These are phyloP conservation scores for Myxozyma vanderwaltii DNA, from an alignment of 805 yeast genomes.

Conservation along the genomic window DNA sequence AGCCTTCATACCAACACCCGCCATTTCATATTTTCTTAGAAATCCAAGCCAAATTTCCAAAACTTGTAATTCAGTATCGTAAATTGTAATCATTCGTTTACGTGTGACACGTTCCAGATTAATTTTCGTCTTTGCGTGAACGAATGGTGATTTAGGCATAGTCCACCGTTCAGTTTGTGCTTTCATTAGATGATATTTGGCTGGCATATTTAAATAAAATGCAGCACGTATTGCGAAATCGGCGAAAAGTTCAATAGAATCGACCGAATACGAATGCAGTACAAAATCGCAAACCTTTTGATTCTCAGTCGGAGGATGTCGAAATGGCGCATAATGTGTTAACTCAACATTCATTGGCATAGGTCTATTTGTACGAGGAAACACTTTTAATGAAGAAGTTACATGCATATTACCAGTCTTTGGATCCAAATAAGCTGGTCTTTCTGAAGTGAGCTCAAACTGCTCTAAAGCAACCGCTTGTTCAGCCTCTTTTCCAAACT, in stretches of 20 bases:
- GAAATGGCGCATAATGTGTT: conserved; percentile 77
- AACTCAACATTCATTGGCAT: conserved; percentile 84
- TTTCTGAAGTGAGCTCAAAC: not conserved
- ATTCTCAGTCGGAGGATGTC: conserved; percentile 61
- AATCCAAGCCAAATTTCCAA: conserved; percentile 80
- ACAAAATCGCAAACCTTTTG: conserved; percentile 76
- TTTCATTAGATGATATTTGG: conserved; percentile 67
- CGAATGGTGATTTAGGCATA: conserved; percentile 89
- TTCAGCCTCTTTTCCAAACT: no score
- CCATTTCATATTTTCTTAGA: conserved; percentile 70
- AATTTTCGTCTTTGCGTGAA: conserved; percentile 90
- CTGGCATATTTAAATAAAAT: conserved; percentile 84
- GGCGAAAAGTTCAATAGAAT: conserved; percentile 69
- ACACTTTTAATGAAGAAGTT: conserved; percentile 9
- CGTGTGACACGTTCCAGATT: conserved; percentile 88
- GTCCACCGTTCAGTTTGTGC: conserved; percentile 87
- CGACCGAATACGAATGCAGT: conserved; percentile 63
- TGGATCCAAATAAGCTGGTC: conserved; percentile 15
- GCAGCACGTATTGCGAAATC: conserved; percentile 92
- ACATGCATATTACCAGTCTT: conserved; percentile 39
- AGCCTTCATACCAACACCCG: conserved; percentile 85
- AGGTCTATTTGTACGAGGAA: conserved; percentile 51
- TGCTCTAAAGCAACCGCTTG: not conserved
- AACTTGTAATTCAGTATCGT: conserved; percentile 83
- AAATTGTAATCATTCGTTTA: conserved; percentile 70